Conservation (phyloP, 768 basidiomycete species). For the Leccinum ochraceum region DNA sequence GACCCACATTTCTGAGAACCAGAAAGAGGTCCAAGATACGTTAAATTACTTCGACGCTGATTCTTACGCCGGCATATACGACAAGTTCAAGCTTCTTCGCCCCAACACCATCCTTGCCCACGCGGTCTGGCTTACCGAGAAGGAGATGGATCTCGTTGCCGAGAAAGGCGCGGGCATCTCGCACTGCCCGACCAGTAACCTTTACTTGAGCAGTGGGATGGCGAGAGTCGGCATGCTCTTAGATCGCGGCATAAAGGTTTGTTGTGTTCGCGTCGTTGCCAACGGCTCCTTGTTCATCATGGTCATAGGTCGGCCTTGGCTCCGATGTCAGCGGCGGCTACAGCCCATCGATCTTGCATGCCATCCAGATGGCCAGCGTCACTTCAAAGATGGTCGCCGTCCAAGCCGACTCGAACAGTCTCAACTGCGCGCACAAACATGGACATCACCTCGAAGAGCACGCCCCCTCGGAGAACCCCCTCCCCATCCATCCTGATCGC, state of each 20-base stretch:
- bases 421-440: neutral
- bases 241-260: conserved; percentile 84
- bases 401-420: conserved; percentile 32
- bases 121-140: conserved; percentile 73
- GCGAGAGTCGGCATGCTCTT: conserved; percentile 78
- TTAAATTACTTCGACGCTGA: conserved; percentile 63
- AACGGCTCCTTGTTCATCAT: conserved; percentile 5
- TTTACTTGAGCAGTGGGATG: conserved; percentile 85
- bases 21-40: conserved; percentile 66
- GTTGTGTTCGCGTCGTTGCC: conserved; percentile 13
- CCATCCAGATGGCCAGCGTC: conserved; percentile 74
- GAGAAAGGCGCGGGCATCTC: conserved; percentile 70
- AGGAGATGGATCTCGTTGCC: conserved; percentile 74
- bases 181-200: conserved; percentile 95
- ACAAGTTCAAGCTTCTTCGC: conserved; percentile 71
- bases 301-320: conserved; percentile 81
- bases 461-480: neutral
- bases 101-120: conserved; percentile 87
- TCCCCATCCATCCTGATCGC: neutral
- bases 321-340: conserved; percentile 93
- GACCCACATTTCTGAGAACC: conserved; percentile 92
- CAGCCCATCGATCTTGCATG: conserved; percentile 74
- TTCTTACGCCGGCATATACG: conserved; percentile 83
- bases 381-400: conserved; percentile 76
- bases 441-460: neutral